These are phyloP conservation scores for Penicillium maclennaniae DNA, from an alignment of 495 filamentous ascomycete species.

Conservation along the genomic window DNA sequence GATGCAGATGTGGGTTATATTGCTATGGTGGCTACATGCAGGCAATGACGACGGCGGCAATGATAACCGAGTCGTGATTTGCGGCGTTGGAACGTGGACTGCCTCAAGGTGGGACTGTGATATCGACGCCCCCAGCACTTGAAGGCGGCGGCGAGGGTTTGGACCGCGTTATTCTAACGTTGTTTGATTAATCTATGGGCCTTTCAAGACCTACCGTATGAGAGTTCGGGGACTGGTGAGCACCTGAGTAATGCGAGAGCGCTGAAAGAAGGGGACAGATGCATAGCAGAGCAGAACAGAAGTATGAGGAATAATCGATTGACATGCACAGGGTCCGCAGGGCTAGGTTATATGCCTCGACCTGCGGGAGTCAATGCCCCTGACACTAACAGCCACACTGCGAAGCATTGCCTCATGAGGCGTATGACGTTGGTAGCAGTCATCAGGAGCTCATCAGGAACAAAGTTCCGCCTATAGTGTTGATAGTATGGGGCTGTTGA, in stretches of 20 bases:
- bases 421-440: conserved; percentile 12
- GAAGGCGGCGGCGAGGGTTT: neutral
- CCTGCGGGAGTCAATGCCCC: neutral
- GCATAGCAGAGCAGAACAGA: neutral
- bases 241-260: no score
- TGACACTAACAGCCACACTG: neutral
- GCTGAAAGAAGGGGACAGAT: no score
- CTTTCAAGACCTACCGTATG: neutral
- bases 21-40: neutral
- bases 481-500: neutral
- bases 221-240: neutral
- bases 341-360: neutral
- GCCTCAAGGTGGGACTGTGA: neutral
- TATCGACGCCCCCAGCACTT: neutral
- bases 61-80: neutral
- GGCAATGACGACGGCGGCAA: conserved; percentile 1
- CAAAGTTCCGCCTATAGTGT: conserved; percentile 4
- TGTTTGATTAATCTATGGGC: neutral
- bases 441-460: conserved; percentile 17
- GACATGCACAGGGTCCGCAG: neutral
- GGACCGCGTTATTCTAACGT: neutral
- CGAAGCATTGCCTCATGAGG: neutral
- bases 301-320: neutral
- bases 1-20: neutral
- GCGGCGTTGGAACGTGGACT: neutral